Conservation (phyloP, 108 stramenopile genomes). For the Nannochloropsis salina region DNA sequence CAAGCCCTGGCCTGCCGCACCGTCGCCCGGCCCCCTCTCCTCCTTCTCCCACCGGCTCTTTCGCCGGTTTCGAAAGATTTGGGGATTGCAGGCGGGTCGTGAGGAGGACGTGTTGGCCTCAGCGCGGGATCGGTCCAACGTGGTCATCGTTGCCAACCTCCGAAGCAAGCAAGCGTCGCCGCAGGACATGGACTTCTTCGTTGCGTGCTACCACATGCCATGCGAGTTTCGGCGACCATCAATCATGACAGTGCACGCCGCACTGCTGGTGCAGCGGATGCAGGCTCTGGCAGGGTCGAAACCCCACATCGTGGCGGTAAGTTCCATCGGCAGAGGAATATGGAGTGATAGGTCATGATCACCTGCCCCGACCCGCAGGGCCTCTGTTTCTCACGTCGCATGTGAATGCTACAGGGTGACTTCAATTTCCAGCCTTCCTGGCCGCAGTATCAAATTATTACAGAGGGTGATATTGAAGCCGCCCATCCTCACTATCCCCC, state of each 20-base stretch:
- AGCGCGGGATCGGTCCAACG: background rate
- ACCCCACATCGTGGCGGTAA: slow-evolving; percentile 43
- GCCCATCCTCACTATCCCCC: slow-evolving; percentile 57
- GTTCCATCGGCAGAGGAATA: background rate
- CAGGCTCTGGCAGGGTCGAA: slow-evolving; percentile 40
- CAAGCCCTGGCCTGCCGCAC: slow-evolving; percentile 39
- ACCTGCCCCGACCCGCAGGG: background rate
- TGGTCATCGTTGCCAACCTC: background rate
- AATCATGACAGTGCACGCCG: slow-evolving; percentile 50
- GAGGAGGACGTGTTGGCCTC: slow-evolving; percentile 3
- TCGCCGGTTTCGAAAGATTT: background rate
- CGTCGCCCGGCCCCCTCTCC: slow-evolving; percentile 3
- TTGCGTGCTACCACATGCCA: slow-evolving; percentile 96
- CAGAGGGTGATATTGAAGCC: slow-evolving; percentile 64
- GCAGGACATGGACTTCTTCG: slow-evolving; percentile 13
- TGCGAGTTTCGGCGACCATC: slow-evolving; percentile 70
- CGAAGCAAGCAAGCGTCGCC: background rate
- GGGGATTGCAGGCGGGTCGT: background rate
- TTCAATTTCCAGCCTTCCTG: slow-evolving; percentile 80
- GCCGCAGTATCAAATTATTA: slow-evolving; percentile 72
- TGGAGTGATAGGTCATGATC: background rate
- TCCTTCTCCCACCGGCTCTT: background rate
- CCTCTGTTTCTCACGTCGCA: background rate
- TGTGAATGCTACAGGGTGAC: slow-evolving; percentile 39
- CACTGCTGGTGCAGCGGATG: slow-evolving; percentile 44